phyloP scores from a whole-genome alignment of 2,329 filamentous ascomycete species.

The Alternaria hordeiaustralica region DNA sequence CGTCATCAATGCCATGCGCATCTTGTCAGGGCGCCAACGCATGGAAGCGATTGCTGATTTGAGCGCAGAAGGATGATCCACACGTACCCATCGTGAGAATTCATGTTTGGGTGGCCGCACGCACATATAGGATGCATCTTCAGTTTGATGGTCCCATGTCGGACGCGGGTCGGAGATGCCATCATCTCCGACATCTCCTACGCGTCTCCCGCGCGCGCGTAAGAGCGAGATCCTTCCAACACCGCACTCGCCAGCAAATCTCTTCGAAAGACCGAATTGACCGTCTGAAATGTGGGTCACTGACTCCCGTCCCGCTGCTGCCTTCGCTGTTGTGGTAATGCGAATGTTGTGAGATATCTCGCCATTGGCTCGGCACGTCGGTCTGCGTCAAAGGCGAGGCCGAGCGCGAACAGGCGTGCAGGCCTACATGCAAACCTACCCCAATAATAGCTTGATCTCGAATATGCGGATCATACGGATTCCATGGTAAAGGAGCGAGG shows the following conservation, averaged over 20 bases:
- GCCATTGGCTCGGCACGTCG: slow-evolving; percentile 1
- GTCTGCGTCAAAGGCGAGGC: not conserved
- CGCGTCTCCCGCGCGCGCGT: not conserved
- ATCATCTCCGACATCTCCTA: slow-evolving; percentile 1
- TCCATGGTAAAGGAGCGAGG: not conserved
- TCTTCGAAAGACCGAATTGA: not conserved
- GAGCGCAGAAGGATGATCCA: not conserved
- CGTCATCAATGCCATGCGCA: not conserved
- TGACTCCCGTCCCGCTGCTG: not conserved
- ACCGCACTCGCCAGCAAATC: not conserved
- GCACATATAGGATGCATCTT: not conserved
- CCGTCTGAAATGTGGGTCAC: not conserved
- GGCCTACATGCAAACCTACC: not conserved
- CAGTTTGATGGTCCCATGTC: not conserved
- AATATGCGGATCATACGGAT: not conserved
- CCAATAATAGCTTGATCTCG: not conserved
- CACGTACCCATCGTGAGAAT: not conserved
- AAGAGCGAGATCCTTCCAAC: not conserved
- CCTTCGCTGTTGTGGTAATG: not conserved
- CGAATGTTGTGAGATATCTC: not conserved
- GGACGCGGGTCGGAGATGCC: not conserved
- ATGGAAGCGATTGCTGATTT: not conserved
- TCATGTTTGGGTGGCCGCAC: not conserved
- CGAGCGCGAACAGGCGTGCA: not conserved
- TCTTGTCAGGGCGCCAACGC: not conserved